phyloP scores from a whole-genome alignment of 352 stramenopile genomes.

The Thalassiosira delicatula region DNA sequence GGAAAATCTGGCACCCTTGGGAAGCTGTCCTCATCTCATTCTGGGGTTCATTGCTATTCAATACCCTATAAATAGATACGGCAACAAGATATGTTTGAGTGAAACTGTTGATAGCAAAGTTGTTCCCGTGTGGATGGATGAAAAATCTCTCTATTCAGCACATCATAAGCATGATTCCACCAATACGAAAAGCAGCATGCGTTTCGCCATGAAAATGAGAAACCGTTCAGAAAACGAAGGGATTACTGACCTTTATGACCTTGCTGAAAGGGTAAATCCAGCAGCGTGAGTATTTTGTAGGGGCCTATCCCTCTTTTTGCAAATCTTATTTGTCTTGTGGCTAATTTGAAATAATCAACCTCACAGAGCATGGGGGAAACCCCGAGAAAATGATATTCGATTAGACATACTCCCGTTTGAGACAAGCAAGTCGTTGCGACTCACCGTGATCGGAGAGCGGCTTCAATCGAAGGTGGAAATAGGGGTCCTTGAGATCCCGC shows the following conservation, averaged over 20 bases:
- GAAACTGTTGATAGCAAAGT: conserved; percentile 81
- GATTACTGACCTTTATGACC: conserved; percentile 50
- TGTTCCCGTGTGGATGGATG: conserved; percentile 72
- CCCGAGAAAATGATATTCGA: conserved; percentile 75
- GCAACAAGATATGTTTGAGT: conserved; percentile 62
- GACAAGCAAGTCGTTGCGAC: conserved; percentile 79
- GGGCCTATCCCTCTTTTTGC: too few species aligned
- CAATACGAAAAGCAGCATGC: conserved; percentile 20
- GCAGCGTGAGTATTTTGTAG: neutral
- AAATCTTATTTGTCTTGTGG: too few species aligned
- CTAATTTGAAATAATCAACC: too few species aligned
- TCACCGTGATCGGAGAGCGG: conserved; percentile 81
- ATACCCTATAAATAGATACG: conserved; percentile 52
- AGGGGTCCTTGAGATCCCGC: conserved; percentile 78
- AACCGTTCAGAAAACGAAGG: conserved; percentile 13
- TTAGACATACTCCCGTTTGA: conserved; percentile 81
- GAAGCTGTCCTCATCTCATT: neutral
- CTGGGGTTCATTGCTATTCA: neutral
- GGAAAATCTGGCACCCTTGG: neutral
- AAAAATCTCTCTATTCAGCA: conserved; percentile 36
- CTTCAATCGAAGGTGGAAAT: conserved; percentile 80
- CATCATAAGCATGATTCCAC: neutral
- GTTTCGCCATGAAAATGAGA: neutral
- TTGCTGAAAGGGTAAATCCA: conserved; percentile 45
- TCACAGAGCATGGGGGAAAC: conserved; percentile 30